These are phyloP conservation scores for Hymenoscyphus occultus DNA, from an alignment of 2,329 filamentous ascomycete genomes.

Conservation along the genomic window DNA sequence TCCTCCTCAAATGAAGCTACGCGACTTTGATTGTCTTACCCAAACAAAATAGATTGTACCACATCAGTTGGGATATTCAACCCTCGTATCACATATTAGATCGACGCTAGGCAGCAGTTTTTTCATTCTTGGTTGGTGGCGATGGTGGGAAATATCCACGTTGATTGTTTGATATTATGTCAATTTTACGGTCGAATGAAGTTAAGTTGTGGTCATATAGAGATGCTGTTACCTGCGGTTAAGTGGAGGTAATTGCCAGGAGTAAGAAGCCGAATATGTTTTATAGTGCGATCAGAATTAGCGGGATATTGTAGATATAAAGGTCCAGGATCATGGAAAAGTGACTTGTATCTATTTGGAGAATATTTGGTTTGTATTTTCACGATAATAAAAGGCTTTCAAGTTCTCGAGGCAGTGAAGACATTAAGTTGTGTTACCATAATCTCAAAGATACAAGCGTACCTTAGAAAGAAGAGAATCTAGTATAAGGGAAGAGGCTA, in stretches of 20 bases:
- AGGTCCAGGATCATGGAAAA: neutral
- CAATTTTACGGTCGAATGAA: neutral
- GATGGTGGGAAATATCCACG: neutral
- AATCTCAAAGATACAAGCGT: no score
- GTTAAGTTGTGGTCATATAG: neutral
- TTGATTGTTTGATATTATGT: neutral
- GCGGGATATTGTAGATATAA: neutral
- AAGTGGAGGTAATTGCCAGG: neutral
- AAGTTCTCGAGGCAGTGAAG: no score
- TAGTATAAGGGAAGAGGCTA: no score
- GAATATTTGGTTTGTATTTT: neutral
- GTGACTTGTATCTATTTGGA: neutral
- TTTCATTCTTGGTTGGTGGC: neutral
- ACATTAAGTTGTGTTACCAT: no score
- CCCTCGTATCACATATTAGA: constrained; percentile 10
- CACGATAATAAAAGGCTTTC: neutral
- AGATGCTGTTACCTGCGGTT: constrained; percentile 9
- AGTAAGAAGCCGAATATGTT: neutral
- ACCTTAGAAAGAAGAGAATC: no score
- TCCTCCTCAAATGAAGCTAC: neutral
- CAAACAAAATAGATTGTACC: constrained; percentile 7
- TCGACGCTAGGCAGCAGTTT: constrained; percentile 8
- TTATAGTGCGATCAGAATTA: neutral
- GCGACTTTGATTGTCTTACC: constrained; percentile 1
- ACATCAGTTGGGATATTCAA: neutral